A percentile compares a stretch with the other conserved stretches of the same genome.
These are phyloP conservation scores for Candida multigemmis DNA, from an alignment of 805 yeast genomes.

Conservation along the genomic window DNA sequence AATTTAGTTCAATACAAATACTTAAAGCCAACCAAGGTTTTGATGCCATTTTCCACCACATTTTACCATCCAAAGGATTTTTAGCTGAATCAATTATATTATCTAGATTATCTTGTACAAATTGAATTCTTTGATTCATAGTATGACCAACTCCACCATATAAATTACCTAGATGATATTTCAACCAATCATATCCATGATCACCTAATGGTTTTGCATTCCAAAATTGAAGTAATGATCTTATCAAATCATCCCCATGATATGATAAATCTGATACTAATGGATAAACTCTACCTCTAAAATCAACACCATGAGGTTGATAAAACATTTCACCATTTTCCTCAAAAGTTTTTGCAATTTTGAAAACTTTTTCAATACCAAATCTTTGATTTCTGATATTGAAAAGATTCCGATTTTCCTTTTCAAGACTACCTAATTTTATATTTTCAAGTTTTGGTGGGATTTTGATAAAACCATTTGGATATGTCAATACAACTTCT, in stretches of 20 bases:
- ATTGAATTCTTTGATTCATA: conserved; percentile 14
- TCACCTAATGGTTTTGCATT: conserved; percentile 23
- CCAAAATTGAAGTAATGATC: conserved; percentile 31
- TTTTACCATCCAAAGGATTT: conserved; percentile 13
- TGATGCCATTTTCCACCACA: conserved; percentile 30
- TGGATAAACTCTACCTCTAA: conserved; percentile 34
- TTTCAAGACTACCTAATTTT: neutral
- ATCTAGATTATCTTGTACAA: conserved; percentile 12
- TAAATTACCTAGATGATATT: conserved; percentile 27
- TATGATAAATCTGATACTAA: conserved; percentile 24
- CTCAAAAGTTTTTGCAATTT: conserved; percentile 16
- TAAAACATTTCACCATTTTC: conserved; percentile 25
- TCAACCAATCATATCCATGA: conserved; percentile 26
- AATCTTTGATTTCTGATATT: conserved; percentile 8
- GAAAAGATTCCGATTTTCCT: conserved; percentile 4
- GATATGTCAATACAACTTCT: conserved; percentile 9
- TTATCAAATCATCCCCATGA: conserved; percentile 23
- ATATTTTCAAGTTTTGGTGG: conserved; percentile 9
- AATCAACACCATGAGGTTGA: conserved; percentile 29
- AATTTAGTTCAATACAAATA: conserved; percentile 21
- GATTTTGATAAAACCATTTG: conserved; percentile 14
- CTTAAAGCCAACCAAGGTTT: conserved; percentile 32
- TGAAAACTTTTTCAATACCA: conserved; percentile 9
- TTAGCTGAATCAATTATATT: conserved; percentile 17
- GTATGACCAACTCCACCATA: conserved; percentile 20